Base-by-base conservation (phyloP, 768 basidiomycete genomes). In the Podaxis mareebaensis region DNA sequence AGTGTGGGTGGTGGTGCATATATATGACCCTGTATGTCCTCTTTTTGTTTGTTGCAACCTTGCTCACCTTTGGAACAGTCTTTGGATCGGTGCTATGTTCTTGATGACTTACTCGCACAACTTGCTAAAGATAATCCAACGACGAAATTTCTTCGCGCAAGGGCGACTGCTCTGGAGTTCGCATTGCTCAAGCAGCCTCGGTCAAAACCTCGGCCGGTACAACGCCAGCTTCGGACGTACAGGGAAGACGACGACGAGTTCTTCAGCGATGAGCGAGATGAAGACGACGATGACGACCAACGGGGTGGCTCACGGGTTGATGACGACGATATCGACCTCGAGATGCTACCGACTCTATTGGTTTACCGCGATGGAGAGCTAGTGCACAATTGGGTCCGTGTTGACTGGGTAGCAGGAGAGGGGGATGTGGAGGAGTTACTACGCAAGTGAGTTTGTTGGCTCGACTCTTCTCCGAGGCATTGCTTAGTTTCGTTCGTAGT, bases 351-450 rank as follows among this genome's bases (percentile, higher is more conserved):
- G 0, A 92, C 91, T 1, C 72, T 92, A 70, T 81, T 92, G 12
- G 89, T 91, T 3, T 93, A 93, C 68, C 88, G 86, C 17, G 86
- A 84, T 62, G 91, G 92, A 17, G 85, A 92, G 65, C 83, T 94
- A n/a, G 85, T 92, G n/a, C 84, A 92, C 68, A 91, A 91, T 54
- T 94, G 92, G 92, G 89, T 94, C 8, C 81, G 92, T 26, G 91
- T 93, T 3, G 92, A 94, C 72, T 93, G 91, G 92, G 91, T 92
- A 72, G 90, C 89, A 0, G 87, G 86, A 12, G 70, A 76, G 38
- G 82, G 81, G n/a, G 89, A 87, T 26, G 69, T 93, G 0, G 88
- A 91, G 65, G 89, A 90, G 49, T 75, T 91, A 6, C 78, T 93
- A 15, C 78, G 81, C 68, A 85, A 80, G 90, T 91, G 64, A 60